Percentiles rank a stretch among this genome's conserved stretches.
phyloP scores from a whole-genome alignment of 805 yeast species.

The Candida quercuum region DNA sequence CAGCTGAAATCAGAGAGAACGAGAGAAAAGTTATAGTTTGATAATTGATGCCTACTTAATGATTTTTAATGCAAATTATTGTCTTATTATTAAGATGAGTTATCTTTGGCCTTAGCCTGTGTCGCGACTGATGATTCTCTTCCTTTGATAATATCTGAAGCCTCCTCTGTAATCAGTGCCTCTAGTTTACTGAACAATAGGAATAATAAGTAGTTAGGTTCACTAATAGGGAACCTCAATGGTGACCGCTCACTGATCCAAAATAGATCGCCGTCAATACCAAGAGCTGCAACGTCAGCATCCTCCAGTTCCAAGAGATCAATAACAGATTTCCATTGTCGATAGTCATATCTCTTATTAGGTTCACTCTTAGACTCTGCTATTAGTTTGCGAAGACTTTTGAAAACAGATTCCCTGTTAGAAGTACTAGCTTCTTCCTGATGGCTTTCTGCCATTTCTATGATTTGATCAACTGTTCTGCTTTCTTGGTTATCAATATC shows the following conservation, averaged over 20 bases:
- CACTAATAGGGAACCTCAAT: conserved; percentile 59
- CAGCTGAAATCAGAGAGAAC: conserved; percentile 43
- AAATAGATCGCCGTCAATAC: conserved; percentile 30
- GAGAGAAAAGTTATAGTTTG: conserved; percentile 25
- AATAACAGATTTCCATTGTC: conserved; percentile 46
- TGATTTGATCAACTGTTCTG: conserved; percentile 12
- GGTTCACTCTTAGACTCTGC: conserved; percentile 11
- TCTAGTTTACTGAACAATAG: conserved; percentile 27
- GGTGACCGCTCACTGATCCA: conserved; percentile 73
- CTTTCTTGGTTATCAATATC: conserved; percentile 11
- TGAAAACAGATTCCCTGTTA: conserved; percentile 17
- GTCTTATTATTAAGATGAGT: background rate
- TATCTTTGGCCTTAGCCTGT: background rate
- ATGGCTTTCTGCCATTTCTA: background rate
- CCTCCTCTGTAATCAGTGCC: conserved; percentile 2
- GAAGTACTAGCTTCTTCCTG: too few species aligned
- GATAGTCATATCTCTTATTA: conserved; percentile 37
- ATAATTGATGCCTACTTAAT: too few species aligned
- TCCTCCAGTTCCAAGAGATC: conserved; percentile 25
- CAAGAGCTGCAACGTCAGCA: conserved; percentile 10
- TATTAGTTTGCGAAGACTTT: conserved; percentile 13
- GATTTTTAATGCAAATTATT: too few species aligned
- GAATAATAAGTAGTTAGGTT: conserved; percentile 55
- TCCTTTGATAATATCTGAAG: conserved; percentile 1
- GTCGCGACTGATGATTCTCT: too few species aligned